Base-by-base conservation (phyloP, 1,139 yeast species). In the Geotrichum carabidarum region DNA sequence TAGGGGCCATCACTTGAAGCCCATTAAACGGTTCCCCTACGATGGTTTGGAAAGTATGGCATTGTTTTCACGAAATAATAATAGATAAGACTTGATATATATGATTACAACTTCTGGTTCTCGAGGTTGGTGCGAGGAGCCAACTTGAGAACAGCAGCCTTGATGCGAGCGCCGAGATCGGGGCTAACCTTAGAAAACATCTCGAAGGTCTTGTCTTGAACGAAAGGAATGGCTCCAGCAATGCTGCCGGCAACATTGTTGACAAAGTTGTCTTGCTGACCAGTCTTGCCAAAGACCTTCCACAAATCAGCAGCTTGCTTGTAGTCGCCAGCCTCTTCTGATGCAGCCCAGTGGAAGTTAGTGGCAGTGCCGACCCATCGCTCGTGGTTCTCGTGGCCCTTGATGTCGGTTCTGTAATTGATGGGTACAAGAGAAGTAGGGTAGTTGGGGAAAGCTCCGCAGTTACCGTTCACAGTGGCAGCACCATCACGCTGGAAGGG, bases 351-450 rank as follows among this genome's bases (percentile, higher is more conserved):
- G 76, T 88, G 94, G 83, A 82, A 86, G 63, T 90, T 88, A 61
- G 83, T 76, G 55, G 95, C 96, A 61, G 94, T 84, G 59, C 97
- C 97, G 57, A 78, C 74, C 91, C 96, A 90, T 59, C 80, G 78
- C 74, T 91, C 97, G 72, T 89, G 96, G 61, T 80, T 81, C 67
- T 79, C 78, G 70, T 78, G 81, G 53, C 63, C 62, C 59, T 67
- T 65, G 54, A 71, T 59, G 56, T 66, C 66, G 53, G 69, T 58
- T 53, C 67, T 59, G 72, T 82, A 80, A 65, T 77, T 77, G 65
- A 82, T 63, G 57, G 86, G 75, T 48, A 70, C 69, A 54, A 84
- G 63, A 18, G 71, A 60, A 27, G 75, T 68, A 44, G 75, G 76
- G 64, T 74, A 74, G 67, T 89, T 90, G 69, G 97, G 96, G 65